Evolutionary conservation across 2,329 filamentous ascomycete species (phyloP), one percentile per base, ranked within the genome.

Genomic region (Aspergillus sp.): DNA sequence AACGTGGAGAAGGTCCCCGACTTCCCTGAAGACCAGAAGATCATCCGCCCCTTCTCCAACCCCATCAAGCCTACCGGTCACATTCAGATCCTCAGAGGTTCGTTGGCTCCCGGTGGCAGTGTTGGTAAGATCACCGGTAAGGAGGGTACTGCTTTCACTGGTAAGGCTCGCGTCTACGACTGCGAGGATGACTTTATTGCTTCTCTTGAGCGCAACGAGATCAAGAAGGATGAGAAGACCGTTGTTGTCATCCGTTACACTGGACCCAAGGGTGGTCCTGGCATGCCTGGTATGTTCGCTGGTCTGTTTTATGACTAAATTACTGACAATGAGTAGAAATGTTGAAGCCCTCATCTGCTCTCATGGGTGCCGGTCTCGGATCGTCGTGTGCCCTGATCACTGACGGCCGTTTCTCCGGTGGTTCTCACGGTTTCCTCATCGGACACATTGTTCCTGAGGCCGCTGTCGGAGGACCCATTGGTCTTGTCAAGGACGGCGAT

Each of bases 101-200:
- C 73, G n/a, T 72, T 86, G 28, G 81, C 82, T 5, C 82, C 82
- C 1, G 81, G 77, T 41, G 82, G 82, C 36, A 77, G 72, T 32
- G 82, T 86, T 0, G 82, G 80, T 34, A 86, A 86, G 65, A 86
- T 86, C 59, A 86, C 82, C 1, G 82, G 82, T 26, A 85, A 86
- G 61, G 82, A 86, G 66, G 82, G 82, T 11, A 70, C 77, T 6
- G 61, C 70, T 7, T 86, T 86, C 61, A 75, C 70, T 2, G 82
- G 82, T 37, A 82, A 78, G 52, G 82, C 82, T 3, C 78, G 77
- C 51, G 79, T 79, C 55, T 86, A 79, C 61, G 78, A 86, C 57
- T 75, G 71, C 13, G 82, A 86, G 62, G 80, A 85, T 50, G 71
- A 75, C 43, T 83, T 86, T 65, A 79, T 85, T 50, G 56, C 68